Conservation (phyloP, 2,329 filamentous ascomycete species). For the Hortaea werneckii region DNA sequence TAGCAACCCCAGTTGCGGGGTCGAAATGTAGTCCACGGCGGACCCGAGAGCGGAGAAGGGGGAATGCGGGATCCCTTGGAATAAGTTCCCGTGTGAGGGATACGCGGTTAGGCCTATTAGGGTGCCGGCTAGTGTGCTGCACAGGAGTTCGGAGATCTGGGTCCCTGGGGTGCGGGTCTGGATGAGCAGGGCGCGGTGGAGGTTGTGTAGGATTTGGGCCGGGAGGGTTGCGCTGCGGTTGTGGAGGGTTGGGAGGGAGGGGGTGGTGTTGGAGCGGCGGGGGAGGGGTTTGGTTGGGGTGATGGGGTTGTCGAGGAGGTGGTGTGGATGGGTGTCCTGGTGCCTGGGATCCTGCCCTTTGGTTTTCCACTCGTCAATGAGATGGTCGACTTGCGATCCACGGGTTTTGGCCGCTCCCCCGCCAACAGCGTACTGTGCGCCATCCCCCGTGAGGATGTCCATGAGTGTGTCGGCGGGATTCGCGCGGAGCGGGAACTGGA, state of each 20-base stretch:
- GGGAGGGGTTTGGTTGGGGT: too few relatives aligned
- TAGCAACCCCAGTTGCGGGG: constrained; percentile 46
- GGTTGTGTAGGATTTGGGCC: constrained; percentile 45
- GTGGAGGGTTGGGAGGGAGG: not conserved
- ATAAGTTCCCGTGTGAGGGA: constrained; percentile 41
- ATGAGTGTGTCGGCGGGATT: constrained; percentile 51
- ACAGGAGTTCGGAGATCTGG: constrained; percentile 46
- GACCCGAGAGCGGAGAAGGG: constrained; percentile 44
- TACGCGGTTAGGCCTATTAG: constrained; percentile 46
- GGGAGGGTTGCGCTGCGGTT: constrained; percentile 40
- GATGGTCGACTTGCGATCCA: constrained; percentile 31
- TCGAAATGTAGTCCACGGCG: constrained; percentile 41
- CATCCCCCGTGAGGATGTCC: constrained; percentile 53
- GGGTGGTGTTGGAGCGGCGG: too few relatives aligned
- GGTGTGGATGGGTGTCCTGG: constrained; percentile 3
- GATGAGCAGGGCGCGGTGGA: constrained; percentile 44
- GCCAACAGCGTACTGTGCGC: constrained; percentile 35
- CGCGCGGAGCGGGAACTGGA: constrained; percentile 36
- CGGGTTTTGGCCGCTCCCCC: constrained; percentile 24
- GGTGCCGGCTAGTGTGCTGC: constrained; percentile 43
- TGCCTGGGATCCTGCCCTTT: constrained; percentile 12
- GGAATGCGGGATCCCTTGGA: constrained; percentile 42
- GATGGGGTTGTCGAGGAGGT: too few relatives aligned
- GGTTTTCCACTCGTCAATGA: constrained; percentile 41
- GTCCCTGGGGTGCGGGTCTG: constrained; percentile 44